Percentiles rank a stretch among this genome's conserved stretches.
These are phyloP conservation scores for Talaromyces sp. DNA, from an alignment of 2,329 filamentous ascomycete genomes.

Conservation along the genomic window DNA sequence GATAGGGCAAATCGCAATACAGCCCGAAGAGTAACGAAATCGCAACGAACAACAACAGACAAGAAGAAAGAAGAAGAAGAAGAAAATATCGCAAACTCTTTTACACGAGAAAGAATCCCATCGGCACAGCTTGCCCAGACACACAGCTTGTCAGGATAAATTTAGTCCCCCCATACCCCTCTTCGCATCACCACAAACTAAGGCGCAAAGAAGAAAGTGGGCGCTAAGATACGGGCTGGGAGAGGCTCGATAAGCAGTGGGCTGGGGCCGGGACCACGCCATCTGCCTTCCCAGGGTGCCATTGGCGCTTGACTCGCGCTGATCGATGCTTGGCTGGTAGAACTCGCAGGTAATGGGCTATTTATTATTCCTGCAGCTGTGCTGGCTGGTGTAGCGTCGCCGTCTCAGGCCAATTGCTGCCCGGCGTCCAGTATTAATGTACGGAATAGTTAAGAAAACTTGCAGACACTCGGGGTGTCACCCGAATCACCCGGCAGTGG, in stretches of 20 bases:
- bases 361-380: no score
- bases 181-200: background rate
- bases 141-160: background rate
- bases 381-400: background rate
- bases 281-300: background rate
- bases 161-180: background rate
- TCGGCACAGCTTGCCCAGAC: background rate
- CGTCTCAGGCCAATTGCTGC: background rate
- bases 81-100: background rate
- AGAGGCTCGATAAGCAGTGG: conserved; percentile 6
- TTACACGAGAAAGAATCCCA: background rate
- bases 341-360: no score
- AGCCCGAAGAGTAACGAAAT: background rate
- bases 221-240: conserved; percentile 6
- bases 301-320: background rate
- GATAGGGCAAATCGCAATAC: background rate
- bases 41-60: background rate
- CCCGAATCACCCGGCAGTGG: background rate
- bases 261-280: background rate
- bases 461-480: background rate
- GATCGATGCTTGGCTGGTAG: background rate
- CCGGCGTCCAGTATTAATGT: background rate
- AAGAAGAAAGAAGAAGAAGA: background rate
- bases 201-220: background rate
- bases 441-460: background rate